These are phyloP conservation scores for Trichoderma simmonsii DNA, from an alignment of 2,329 filamentous ascomycete species.

Conservation along the genomic window DNA sequence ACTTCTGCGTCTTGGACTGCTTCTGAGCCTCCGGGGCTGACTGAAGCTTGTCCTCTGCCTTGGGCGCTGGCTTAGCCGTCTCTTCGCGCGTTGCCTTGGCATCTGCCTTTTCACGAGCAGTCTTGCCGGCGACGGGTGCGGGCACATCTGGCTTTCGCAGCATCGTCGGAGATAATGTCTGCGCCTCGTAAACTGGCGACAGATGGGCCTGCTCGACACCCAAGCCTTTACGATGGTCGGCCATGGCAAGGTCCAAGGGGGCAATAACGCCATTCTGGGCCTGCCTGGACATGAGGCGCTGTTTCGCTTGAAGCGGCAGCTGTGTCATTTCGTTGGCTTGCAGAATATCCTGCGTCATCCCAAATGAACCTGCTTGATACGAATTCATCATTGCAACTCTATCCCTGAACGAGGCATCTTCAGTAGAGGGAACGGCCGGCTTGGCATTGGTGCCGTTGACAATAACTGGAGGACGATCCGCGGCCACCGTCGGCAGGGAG, in stretches of 20 bases:
- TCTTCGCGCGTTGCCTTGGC: constrained; percentile 24
- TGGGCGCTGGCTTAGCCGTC: constrained; percentile 20
- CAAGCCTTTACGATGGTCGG: constrained; percentile 40
- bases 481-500: constrained; percentile 21
- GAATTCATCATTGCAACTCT: constrained; percentile 41
- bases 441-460: constrained; percentile 35
- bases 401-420: constrained; percentile 42
- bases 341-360: constrained; percentile 27
- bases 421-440: constrained; percentile 23
- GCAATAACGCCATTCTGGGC: constrained; percentile 50
- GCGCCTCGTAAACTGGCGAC: constrained; percentile 71
- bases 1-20: constrained; percentile 18
- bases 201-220: constrained; percentile 49
- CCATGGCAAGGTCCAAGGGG: constrained; percentile 54
- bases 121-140: constrained; percentile 21
- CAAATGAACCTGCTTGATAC: constrained; percentile 25
- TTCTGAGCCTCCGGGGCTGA: constrained; percentile 27
- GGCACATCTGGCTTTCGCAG: constrained; percentile 52
- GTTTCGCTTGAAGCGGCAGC: constrained; percentile 35
- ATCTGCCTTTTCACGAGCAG: constrained; percentile 16
- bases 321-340: constrained; percentile 32
- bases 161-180: constrained; percentile 65
- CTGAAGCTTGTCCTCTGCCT: constrained; percentile 16
- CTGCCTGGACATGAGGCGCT: constrained; percentile 40
- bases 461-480: constrained; percentile 33